Conservation (phyloP, 1,139 yeast genomes). For the Martiniozyma asiatica region DNA sequence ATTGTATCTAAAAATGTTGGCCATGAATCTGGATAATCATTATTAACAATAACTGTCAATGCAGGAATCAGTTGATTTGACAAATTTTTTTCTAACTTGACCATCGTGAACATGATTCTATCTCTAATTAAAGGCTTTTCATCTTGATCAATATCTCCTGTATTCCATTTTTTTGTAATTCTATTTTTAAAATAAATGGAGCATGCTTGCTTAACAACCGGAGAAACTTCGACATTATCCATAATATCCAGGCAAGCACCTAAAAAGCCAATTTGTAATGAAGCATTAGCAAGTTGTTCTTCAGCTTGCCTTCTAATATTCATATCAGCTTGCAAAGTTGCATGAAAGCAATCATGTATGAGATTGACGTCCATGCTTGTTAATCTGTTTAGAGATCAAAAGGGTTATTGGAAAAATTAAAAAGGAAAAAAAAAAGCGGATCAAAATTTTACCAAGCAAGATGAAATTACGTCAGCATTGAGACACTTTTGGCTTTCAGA, state of each 20-base stretch:
- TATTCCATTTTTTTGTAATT: constrained; percentile 53
- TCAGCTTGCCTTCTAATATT: constrained; percentile 60
- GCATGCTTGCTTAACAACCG: constrained; percentile 60
- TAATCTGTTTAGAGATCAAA: too few species aligned
- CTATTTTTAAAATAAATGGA: constrained; percentile 82
- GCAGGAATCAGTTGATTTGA: constrained; percentile 61
- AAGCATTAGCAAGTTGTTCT: constrained; percentile 43
- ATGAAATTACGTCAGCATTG: too few species aligned
- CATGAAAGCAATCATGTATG: constrained; percentile 68
- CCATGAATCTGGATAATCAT: constrained; percentile 70
- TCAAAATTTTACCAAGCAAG: too few species aligned
- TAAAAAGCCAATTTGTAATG: constrained; percentile 57
- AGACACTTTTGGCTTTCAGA: too few species aligned
- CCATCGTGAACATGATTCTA: constrained; percentile 36
- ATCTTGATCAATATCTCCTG: constrained; percentile 40
- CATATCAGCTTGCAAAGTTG: constrained; percentile 65
- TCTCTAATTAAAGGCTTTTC: constrained; percentile 68
- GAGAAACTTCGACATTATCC: constrained; percentile 38
- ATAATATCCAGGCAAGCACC: constrained; percentile 77
- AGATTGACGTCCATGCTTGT: constrained; percentile 67
- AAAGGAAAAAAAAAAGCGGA: too few species aligned
- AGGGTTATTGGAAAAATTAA: too few species aligned
- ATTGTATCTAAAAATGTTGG: constrained; percentile 49
- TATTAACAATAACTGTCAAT: constrained; percentile 47
- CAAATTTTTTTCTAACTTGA: constrained; percentile 32